Base-by-base conservation (phyloP, 2,329 filamentous ascomycete genomes). In the Cercospora sp. region DNA sequence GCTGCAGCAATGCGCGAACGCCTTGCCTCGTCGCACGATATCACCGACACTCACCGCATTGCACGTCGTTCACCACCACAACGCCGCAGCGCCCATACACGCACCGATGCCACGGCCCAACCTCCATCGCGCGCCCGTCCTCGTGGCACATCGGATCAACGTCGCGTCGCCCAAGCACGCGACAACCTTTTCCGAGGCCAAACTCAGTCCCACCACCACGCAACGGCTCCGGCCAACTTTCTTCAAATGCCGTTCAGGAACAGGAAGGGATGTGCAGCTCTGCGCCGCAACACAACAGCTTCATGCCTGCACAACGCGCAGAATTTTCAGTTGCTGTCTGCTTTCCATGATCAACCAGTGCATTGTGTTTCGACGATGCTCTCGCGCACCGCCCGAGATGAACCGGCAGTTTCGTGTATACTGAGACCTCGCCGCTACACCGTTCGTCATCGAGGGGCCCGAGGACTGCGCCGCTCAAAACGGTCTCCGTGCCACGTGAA, bases 261-360 rank as follows among this genome's bases (percentile, higher is more conserved):
- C 55, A 66, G 63, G 63, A 66, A 61, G 24, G 63, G 53, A 57
- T 63, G 30, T 37, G 49, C 49, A 51, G 21, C 32, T 16, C 26
- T 18, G 18, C 43, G 7, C 7, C 21, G 18, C n/a, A 8, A 61
- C 37, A 26, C 32, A 26, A 63, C 61, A 55, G 45, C 61, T 13
- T 53, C 61, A 63, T 55, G 43, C 61, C 43, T 53, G 61, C 61
- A 57, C 61, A 9, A 18, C 13, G 30, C 53, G 53, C 53, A 58
- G 26, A 32, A 16, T 58, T 58, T 58, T 58, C 13, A 8, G 21
- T 18, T 21, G 24, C 26, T 16, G 8, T 51, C 18, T 18, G 3
- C 0, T 6, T 12, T 0, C 43, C 43, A 0, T 5, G 3, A 24
- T 5, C 43, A 49, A 49, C 43, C 43, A 51, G 18, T 8, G 10